Evolutionary conservation across 2,329 filamentous ascomycete genomes (phyloP).

Genomic region (Verticillium isaacii): DNA sequence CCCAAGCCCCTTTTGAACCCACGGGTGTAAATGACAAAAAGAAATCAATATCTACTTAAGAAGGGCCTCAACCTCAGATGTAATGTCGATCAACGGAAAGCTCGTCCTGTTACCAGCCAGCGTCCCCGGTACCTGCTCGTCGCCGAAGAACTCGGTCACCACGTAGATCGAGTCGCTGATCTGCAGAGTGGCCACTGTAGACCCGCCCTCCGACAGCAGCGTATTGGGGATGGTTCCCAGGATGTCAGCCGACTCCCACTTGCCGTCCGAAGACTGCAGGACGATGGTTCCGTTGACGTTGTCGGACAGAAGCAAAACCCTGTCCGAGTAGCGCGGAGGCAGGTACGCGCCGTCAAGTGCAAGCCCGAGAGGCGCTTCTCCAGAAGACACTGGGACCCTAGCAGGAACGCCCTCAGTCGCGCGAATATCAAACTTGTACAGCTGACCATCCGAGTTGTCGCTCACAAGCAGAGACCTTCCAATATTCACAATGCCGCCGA

Average conservation of each 20-base stretch:
- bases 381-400: not conserved
- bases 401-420: not conserved
- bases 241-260: conserved; percentile 29
- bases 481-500: conserved; percentile 7
- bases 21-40: not conserved
- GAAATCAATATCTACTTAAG: not conserved
- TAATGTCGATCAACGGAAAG: conserved; percentile 9
- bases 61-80: conserved; percentile 4
- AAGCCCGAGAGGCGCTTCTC: conserved; percentile 1
- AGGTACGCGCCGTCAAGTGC: conserved; percentile 25
- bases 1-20: too few relatives aligned
- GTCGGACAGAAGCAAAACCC: conserved; percentile 26
- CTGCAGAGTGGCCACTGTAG: conserved; percentile 4
- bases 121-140: conserved; percentile 5
- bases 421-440: conserved; percentile 28
- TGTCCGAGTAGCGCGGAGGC: conserved; percentile 25
- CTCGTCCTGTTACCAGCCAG: conserved; percentile 7
- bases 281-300: conserved; percentile 27
- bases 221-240: conserved; percentile 23
- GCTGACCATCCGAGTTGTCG: conserved; percentile 23
- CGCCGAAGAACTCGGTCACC: conserved; percentile 6
- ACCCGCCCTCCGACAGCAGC: conserved; percentile 1
- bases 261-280: conserved; percentile 26
- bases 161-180: conserved; percentile 10
- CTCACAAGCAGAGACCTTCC: conserved; percentile 22